Percentiles rank a stretch among this genome's conserved stretches.
Conservation (phyloP, 176 grass and related monocot species). For the Carex myosuroides region DNA sequence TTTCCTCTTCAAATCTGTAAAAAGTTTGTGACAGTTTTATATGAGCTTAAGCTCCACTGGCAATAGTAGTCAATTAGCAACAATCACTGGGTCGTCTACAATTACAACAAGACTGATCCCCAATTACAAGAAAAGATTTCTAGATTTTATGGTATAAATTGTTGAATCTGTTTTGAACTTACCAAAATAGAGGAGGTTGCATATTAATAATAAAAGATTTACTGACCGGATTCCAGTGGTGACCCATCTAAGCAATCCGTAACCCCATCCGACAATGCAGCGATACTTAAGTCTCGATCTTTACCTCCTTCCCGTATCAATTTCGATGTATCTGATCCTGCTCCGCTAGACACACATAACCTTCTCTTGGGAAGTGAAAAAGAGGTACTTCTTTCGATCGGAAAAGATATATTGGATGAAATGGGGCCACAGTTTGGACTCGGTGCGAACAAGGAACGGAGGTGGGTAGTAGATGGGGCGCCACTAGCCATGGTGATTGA, state of each 20-base stretch:
- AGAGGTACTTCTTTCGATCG: not conserved
- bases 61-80: not conserved
- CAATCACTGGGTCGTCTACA: not conserved
- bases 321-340: not conserved
- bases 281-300: not conserved
- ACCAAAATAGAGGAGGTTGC: not conserved
- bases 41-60: not conserved
- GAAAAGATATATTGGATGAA: not conserved
- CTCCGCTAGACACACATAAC: not conserved
- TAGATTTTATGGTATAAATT: not conserved
- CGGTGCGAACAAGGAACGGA: slow-evolving; percentile 9
- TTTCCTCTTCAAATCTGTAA: slow-evolving; percentile 40
- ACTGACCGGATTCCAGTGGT: not conserved
- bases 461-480: not conserved
- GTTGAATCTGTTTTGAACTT: not conserved
- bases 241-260: not conserved
- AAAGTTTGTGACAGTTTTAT: not conserved
- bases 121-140: not conserved
- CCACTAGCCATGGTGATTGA: slow-evolving; percentile 16
- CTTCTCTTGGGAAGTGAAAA: not conserved
- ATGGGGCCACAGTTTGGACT: not conserved
- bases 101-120: not conserved
- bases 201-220: not conserved
- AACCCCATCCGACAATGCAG: not conserved
- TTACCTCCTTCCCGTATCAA: not conserved